Evolutionary conservation across 441 rosid genomes (phyloP).

Genomic region (Gossypium trilobum): DNA sequence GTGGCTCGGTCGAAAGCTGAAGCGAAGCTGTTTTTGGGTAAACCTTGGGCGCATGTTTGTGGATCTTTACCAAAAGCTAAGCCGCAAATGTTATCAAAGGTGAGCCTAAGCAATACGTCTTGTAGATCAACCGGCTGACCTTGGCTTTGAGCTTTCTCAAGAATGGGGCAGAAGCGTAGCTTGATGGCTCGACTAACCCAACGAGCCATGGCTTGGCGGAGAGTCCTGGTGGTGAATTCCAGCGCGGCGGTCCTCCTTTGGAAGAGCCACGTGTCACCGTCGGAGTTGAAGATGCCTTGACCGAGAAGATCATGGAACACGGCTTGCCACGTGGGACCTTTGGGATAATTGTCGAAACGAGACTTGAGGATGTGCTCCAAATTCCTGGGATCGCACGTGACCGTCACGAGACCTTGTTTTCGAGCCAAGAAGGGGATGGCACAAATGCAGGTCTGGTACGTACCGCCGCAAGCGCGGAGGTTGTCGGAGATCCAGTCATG

Average conservation of each 20-base stretch:
- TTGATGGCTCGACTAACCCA: constrained; percentile 80
- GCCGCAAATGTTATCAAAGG: constrained; percentile 91
- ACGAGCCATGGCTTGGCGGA: constrained; percentile 94
- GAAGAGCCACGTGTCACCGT: constrained; percentile 86
- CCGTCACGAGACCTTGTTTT: constrained; percentile 91
- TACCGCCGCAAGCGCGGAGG: constrained; percentile 84
- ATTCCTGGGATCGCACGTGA: constrained; percentile 88
- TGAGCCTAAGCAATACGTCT: constrained; percentile 77
- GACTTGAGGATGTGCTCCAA: constrained; percentile 78
- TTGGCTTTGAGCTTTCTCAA: constrained; percentile 40
- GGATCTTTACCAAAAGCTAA: constrained; percentile 93
- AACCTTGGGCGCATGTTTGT: constrained; percentile 57
- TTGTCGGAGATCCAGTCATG: constrained; percentile 97
- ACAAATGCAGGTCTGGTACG: constrained; percentile 93
- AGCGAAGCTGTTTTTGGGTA: constrained; percentile 71
- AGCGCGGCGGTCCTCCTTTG: constrained; percentile 91
- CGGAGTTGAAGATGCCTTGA: constrained; percentile 84
- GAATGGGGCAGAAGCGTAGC: constrained; percentile 57
- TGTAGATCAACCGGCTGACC: constrained; percentile 74
- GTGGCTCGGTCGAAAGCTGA: constrained; percentile 87
- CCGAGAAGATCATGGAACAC: constrained; percentile 91
- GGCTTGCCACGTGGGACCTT: constrained; percentile 95
- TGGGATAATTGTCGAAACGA: constrained; percentile 87
- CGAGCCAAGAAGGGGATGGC: constrained; percentile 68
- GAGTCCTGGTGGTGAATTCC: constrained; percentile 94